These are phyloP conservation scores for Leccinum subrobustum DNA, from an alignment of 1,284 basidiomycete genomes.

Conservation along the genomic window DNA sequence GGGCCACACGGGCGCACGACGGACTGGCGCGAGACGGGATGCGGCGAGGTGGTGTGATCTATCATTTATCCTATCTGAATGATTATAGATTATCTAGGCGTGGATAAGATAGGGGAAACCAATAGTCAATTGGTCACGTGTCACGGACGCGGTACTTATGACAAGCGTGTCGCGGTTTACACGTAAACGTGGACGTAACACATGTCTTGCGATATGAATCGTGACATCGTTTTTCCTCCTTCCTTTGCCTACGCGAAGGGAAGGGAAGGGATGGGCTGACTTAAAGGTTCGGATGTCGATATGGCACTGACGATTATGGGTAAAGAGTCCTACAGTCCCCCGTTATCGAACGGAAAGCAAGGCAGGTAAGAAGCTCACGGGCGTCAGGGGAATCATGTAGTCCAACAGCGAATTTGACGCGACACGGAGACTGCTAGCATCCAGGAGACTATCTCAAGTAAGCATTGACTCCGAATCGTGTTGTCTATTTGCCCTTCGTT, in stretches of 20 bases:
- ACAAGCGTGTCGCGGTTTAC: background rate
- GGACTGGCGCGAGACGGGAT: background rate
- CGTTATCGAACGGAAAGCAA: background rate
- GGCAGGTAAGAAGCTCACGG: background rate
- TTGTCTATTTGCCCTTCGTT: background rate
- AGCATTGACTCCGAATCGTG: background rate
- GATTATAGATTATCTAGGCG: background rate
- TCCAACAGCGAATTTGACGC: background rate
- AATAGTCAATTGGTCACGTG: background rate
- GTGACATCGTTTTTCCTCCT: background rate
- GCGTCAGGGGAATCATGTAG: background rate
- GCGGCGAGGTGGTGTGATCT: background rate
- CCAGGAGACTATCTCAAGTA: background rate
- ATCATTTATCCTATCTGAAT: background rate
- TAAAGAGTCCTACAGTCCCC: background rate
- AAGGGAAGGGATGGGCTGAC: background rate
- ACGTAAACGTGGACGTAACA: background rate
- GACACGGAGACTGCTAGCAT: background rate
- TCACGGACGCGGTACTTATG: background rate
- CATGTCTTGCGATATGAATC: background rate
- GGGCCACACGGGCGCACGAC: background rate
- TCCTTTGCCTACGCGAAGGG: background rate
- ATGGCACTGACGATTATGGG: background rate
- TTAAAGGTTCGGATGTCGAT: background rate
- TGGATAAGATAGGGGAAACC: background rate